Conservation (phyloP, 257 asterid species). For the Capsicum baccatum region DNA sequence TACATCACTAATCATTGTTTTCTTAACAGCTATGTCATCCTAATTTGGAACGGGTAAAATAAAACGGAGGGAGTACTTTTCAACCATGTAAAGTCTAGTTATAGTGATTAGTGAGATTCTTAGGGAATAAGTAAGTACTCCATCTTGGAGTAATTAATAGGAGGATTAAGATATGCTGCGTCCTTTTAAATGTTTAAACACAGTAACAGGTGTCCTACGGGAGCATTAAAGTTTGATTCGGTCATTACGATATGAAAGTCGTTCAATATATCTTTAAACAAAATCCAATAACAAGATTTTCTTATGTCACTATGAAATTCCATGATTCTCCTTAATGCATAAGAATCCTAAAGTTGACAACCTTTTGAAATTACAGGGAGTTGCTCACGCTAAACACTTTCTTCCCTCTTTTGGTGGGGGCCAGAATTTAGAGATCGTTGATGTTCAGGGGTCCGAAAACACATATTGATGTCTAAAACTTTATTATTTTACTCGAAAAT, state of each 20-base stretch:
- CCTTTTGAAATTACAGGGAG: constrained; percentile 15
- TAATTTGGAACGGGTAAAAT: too few relatives aligned
- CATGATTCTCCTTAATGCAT: constrained; percentile 24
- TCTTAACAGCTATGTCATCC: too few relatives aligned
- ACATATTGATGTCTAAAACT: too few relatives aligned
- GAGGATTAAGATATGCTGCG: not conserved
- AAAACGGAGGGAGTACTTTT: not conserved
- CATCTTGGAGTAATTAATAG: not conserved
- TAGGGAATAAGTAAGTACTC: not conserved
- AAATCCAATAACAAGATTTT: constrained; percentile 15
- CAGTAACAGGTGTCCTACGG: not conserved
- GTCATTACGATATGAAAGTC: not conserved
- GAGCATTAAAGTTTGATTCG: constrained; percentile 5
- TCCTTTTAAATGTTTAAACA: not conserved
- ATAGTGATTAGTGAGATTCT: not conserved
- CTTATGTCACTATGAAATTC: constrained; percentile 19
- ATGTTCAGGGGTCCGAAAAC: too few relatives aligned
- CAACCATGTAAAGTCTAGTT: not conserved
- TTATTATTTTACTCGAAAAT: too few relatives aligned
- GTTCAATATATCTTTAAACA: not conserved
- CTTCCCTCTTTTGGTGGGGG: not conserved
- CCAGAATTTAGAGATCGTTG: too few relatives aligned
- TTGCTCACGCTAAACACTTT: not conserved
- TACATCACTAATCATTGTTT: too few relatives aligned
- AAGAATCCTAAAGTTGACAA: constrained; percentile 27